Evolutionary conservation across 192 early-diverging fungal species (phyloP).

Genomic region (Gigaspora rosea): DNA sequence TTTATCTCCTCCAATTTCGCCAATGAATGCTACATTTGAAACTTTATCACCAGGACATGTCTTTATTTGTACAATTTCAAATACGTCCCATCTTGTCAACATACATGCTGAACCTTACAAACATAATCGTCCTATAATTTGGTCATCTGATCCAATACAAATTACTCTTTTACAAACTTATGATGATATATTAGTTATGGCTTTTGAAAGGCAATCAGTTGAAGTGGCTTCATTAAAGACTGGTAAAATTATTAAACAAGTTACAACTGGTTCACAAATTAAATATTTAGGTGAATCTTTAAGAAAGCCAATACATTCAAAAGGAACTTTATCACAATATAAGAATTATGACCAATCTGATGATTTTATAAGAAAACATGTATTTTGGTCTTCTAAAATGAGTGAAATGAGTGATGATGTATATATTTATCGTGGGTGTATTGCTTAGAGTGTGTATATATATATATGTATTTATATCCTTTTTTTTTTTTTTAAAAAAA

Average conservation of each 20-base stretch:
- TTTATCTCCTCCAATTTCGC: background rate
- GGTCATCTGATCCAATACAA: background rate
- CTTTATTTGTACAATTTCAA: constrained; percentile 3
- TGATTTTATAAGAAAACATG: constrained; percentile 1
- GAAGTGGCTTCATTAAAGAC: constrained; percentile 17
- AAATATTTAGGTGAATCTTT: constrained; percentile 11
- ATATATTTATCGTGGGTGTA: constrained; percentile 15
- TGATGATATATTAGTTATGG: background rate
- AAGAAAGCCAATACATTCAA: background rate
- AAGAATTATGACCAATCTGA: background rate
- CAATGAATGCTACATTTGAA: background rate
- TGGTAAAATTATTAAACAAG: background rate
- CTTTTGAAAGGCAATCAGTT: background rate
- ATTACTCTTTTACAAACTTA: constrained; percentile 11
- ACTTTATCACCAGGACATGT: background rate
- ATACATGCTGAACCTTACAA: constrained; percentile 1
- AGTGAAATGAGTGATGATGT: background rate
- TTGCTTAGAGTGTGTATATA: background rate
- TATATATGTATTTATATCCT: too few relatives aligned
- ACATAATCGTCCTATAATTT: background rate
- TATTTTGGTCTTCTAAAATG: constrained; percentile 17
- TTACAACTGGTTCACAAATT: background rate
- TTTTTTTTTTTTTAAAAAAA: too few relatives aligned
- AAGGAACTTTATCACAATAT: background rate
- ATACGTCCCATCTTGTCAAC: background rate